These are phyloP conservation scores for Exophiala viscosa DNA, from an alignment of 2,329 filamentous ascomycete genomes.

Conservation along the genomic window DNA sequence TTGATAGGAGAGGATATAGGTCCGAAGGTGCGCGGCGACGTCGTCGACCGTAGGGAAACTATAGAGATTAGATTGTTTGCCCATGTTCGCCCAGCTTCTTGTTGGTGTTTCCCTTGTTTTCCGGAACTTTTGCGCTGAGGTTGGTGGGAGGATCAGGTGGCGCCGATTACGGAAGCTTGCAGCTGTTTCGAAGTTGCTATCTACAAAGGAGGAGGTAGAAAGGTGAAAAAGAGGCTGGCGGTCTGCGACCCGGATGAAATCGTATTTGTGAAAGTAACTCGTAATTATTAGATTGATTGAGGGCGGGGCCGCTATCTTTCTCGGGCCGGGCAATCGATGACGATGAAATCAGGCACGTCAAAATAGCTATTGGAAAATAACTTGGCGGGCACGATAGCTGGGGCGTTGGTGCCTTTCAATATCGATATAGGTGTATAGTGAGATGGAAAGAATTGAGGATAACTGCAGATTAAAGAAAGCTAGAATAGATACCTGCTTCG, in stretches of 20 bases:
- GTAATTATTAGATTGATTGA: too few relatives aligned
- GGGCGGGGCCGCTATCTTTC: slow-evolving; percentile 5
- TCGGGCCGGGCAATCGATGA: slow-evolving; percentile 8
- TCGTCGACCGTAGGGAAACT: slow-evolving; percentile 67
- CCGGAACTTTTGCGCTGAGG: neutral
- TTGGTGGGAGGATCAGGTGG: neutral
- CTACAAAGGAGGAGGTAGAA: neutral
- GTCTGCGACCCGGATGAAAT: slow-evolving; percentile 7
- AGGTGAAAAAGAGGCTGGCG: neutral
- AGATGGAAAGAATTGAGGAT: too few relatives aligned
- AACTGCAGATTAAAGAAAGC: too few relatives aligned
- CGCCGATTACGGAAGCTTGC: neutral
- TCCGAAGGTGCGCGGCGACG: slow-evolving; percentile 72
- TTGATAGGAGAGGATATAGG: slow-evolving; percentile 79
- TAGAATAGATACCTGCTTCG: neutral
- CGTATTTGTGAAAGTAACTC: neutral
- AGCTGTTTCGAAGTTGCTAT: neutral
- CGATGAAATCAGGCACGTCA: slow-evolving; percentile 5
- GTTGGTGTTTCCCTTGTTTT: neutral
- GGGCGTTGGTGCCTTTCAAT: neutral
- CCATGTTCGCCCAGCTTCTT: slow-evolving; percentile 32
- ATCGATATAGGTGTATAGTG: too few relatives aligned
- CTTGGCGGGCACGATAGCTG: neutral
- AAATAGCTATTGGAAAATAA: neutral
- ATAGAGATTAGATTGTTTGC: slow-evolving; percentile 62